phyloP scores from a whole-genome alignment of 2,329 filamentous ascomycete species.

The Diaporthe sp. region DNA sequence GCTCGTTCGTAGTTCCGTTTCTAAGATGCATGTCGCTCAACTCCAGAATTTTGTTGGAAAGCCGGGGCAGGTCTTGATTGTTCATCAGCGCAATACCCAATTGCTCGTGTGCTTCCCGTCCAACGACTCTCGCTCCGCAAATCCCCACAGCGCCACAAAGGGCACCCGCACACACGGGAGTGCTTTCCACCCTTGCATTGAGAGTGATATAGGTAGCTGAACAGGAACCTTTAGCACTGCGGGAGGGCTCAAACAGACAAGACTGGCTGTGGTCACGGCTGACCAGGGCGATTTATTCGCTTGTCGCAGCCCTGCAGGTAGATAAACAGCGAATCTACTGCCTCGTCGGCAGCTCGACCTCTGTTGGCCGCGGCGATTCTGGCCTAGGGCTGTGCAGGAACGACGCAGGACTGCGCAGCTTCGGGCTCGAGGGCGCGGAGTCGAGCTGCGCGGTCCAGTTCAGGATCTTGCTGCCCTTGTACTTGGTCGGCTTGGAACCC shows the following conservation, averaged over 20 bases:
- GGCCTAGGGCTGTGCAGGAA: constrained; percentile 20
- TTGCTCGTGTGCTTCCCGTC: neutral
- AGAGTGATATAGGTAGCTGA: neutral
- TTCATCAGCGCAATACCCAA: too few species aligned
- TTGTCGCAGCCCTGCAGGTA: neutral
- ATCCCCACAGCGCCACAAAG: neutral
- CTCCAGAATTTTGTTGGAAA: neutral
- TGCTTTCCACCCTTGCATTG: neutral
- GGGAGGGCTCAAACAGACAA: neutral
- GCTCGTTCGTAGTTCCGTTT: neutral
- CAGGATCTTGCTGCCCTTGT: constrained; percentile 38
- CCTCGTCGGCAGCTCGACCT: constrained; percentile 5
- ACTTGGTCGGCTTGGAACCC: constrained; percentile 34
- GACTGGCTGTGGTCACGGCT: neutral
- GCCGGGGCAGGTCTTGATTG: too few species aligned
- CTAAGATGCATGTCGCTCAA: neutral
- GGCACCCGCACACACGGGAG: neutral
- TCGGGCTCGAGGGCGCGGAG: constrained; percentile 32
- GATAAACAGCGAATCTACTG: neutral
- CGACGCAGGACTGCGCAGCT: constrained; percentile 25
- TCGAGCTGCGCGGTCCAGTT: constrained; percentile 35
- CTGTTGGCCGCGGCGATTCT: constrained; percentile 10
- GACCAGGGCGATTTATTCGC: neutral
- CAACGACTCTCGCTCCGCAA: neutral
- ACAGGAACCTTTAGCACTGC: neutral